Evolutionary conservation across 768 basidiomycete genomes (phyloP).

Genomic region (Lactarius indigo): DNA sequence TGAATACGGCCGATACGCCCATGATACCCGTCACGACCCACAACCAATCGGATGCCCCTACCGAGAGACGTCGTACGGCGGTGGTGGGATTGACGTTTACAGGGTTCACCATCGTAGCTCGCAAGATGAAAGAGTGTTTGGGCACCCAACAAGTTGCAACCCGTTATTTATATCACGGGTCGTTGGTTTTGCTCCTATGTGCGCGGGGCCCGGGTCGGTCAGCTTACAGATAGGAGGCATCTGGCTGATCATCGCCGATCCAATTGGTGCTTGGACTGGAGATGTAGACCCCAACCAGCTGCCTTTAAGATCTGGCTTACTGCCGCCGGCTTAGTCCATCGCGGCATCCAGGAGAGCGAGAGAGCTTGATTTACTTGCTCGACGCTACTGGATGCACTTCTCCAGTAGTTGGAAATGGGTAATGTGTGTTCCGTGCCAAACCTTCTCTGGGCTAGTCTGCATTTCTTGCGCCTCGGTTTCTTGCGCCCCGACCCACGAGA

Average conservation of each 20-base stretch:
- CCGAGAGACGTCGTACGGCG: slow-evolving; percentile 40
- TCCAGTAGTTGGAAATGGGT: no score
- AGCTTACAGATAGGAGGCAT: background rate
- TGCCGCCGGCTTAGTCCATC: background rate
- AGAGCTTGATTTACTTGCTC: background rate
- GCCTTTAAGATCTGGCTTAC: background rate
- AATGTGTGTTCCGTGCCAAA: background rate
- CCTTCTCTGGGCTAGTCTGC: background rate
- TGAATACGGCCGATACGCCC: slow-evolving; percentile 38
- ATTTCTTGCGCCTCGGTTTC: no score
- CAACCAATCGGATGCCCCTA: slow-evolving; percentile 48
- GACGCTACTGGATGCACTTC: background rate
- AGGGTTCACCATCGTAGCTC: slow-evolving; percentile 25
- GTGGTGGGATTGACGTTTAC: slow-evolving; percentile 36
- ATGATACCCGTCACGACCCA: slow-evolving; percentile 56
- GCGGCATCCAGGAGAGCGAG: background rate
- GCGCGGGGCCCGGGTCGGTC: background rate
- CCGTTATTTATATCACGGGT: background rate
- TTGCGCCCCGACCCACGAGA: no score
- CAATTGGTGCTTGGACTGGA: background rate
- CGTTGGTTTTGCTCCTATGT: background rate
- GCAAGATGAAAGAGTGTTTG: background rate
- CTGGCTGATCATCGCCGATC: background rate
- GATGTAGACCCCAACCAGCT: background rate
- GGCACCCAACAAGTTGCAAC: background rate